These are phyloP conservation scores for Pestalotiopsis sp. DNA, from an alignment of 2,329 filamentous ascomycete species.

Conservation along the genomic window DNA sequence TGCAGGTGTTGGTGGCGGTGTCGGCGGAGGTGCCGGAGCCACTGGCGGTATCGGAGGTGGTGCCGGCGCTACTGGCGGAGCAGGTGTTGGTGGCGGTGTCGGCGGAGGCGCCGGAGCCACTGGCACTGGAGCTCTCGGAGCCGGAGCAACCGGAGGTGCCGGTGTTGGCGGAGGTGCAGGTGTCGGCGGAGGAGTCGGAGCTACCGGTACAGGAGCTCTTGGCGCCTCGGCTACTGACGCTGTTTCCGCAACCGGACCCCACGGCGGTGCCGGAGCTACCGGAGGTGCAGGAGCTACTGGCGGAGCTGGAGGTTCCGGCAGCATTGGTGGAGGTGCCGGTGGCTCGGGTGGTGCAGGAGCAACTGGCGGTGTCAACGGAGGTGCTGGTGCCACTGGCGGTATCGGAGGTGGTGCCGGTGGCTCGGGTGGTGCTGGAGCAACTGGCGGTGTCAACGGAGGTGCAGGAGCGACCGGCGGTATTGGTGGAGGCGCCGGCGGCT, in stretches of 20 bases:
- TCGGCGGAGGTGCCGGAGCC: background rate
- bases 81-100: background rate
- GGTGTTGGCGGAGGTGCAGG: background rate
- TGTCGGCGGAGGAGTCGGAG: background rate
- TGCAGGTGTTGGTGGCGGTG: background rate
- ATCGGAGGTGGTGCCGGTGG: background rate
- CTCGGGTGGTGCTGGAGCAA: background rate
- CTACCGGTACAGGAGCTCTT: background rate
- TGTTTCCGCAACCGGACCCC: background rate
- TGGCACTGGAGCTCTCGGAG: background rate
- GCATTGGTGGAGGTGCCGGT: background rate
- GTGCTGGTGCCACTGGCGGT: background rate
- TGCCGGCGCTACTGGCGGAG: background rate
- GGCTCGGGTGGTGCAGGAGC: background rate
- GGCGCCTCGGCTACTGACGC: conserved; percentile 1
- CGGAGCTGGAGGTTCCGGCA: too few relatives aligned
- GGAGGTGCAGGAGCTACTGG: background rate
- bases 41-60: background rate
- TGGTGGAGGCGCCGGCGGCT: background rate
- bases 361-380: background rate
- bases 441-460: background rate
- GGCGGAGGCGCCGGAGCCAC: background rate
- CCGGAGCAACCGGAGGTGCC: background rate
- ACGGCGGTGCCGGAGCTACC: background rate
- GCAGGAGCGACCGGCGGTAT: background rate